Percentiles rank a stretch among this genome's conserved stretches.
Conservation (phyloP, 2,329 filamentous ascomycete species). For the Microcera coccophila region DNA sequence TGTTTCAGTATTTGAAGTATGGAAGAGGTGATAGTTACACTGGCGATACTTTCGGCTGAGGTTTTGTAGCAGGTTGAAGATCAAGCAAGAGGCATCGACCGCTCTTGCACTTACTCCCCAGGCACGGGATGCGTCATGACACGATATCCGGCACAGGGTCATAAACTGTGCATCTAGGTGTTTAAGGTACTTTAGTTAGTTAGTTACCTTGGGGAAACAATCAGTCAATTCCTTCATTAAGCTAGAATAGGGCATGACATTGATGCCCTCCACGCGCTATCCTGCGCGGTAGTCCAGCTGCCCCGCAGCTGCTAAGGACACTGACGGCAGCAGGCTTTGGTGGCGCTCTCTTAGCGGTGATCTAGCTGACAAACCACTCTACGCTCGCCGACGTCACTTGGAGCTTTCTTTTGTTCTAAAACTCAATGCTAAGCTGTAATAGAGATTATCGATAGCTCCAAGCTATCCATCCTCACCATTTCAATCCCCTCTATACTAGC, state of each 20-base stretch:
- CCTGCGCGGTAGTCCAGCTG: neutral
- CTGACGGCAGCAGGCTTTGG: neutral
- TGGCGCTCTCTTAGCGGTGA: conserved; percentile 9
- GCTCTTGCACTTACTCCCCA: neutral
- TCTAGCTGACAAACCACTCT: conserved; percentile 14
- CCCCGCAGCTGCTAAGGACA: neutral
- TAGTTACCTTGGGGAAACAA: too few species aligned
- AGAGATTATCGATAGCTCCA: conserved; percentile 1
- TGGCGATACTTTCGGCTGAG: too few species aligned
- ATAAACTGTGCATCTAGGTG: too few species aligned
- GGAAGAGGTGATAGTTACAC: too few species aligned
- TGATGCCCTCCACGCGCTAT: too few species aligned
- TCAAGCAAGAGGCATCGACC: neutral
- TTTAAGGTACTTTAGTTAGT: too few species aligned
- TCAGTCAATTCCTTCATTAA: too few species aligned
- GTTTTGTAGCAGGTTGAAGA: too few species aligned
- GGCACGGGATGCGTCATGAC: neutral
- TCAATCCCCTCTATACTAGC: neutral
- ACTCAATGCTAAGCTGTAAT: conserved; percentile 8
- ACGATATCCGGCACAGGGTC: too few species aligned
- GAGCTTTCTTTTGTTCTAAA: conserved; percentile 6
- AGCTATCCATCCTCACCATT: conserved; percentile 3
- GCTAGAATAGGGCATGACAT: too few species aligned
- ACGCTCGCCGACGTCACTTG: conserved; percentile 3
- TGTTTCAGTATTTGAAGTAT: too few species aligned